Conservation (phyloP, 495 filamentous ascomycete species). For the Hypoxylon crocopeplum region DNA sequence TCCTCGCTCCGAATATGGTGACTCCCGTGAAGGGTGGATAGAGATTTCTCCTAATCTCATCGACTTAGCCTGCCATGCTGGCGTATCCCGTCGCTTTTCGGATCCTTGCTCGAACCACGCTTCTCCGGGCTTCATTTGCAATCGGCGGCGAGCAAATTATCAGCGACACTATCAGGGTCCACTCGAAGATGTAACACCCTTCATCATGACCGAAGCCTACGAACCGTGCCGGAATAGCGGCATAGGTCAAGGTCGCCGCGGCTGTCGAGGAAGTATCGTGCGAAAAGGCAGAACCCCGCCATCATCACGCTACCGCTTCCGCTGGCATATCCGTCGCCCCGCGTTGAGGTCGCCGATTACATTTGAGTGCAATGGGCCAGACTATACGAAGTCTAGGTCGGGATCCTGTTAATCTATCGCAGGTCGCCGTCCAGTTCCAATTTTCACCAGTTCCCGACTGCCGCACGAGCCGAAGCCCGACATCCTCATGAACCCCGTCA, state of each 20-base stretch:
- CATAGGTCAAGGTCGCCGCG: background rate
- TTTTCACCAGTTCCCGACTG: background rate
- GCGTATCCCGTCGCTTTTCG: background rate
- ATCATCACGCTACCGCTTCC: background rate
- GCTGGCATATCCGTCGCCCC: background rate
- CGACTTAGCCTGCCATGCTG: constrained; percentile 3
- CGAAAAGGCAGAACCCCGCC: constrained; percentile 6
- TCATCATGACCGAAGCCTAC: background rate
- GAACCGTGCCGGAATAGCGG: background rate
- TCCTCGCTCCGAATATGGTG: background rate
- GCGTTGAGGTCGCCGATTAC: constrained; percentile 36
- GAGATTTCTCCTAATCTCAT: constrained; percentile 9
- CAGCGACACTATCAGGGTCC: background rate
- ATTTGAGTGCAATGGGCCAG: constrained; percentile 5
- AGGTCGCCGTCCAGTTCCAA: constrained; percentile 6
- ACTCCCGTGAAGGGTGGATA: constrained; percentile 2
- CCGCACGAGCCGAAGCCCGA: too few species aligned
- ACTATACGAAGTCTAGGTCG: background rate
- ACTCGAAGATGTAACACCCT: background rate
- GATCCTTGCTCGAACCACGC: background rate
- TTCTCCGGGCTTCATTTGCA: background rate
- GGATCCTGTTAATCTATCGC: too few species aligned
- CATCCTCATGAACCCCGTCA: too few species aligned
- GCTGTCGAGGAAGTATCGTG: background rate
- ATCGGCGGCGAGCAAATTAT: too few species aligned